Evolutionary conservation across 257 asterid species (phyloP), one percentile per base, ranked within the genome.

Genomic region (Lantana camara): DNA sequence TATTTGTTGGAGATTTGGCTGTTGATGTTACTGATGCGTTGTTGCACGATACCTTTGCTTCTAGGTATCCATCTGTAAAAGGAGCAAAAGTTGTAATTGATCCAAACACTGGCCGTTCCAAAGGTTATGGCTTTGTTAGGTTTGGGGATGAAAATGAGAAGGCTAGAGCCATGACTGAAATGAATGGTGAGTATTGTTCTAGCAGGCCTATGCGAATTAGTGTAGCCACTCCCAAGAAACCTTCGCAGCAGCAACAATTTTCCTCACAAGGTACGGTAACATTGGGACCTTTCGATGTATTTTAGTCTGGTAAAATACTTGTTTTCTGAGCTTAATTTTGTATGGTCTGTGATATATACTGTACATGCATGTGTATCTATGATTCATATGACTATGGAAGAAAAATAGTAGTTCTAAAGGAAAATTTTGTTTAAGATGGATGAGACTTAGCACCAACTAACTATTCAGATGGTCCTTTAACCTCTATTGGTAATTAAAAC

Each of bases 121-220:
- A 88, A 73, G 96, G 97, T 50, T 91, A 85, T 76, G 97, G 96
- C 42, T 91, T 91, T 84, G 97, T 91, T 42, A 86, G 91, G 80
- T 91, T 91, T 67, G 84, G 80, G 40, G 96, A 91, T 79, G 97
- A 88, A 76, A 85, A 62, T 70, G 96, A 88, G 73, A 84, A 80
- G 81, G 64, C 90, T 21, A 78, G 58, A 49, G 96, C 97, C 30
- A 81, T 91, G 84, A 76, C 86, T 46, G 97, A 91, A 71, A 91
- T 91, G 97, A 85, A 91, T 70, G 97, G 97, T 17, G 85, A 44
- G 63, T 73, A 71, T 57, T 91, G 97, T 73, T 91, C 95, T 16
- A 82, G 87, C 67, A 79, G 95, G 76, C 89, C 93, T 42, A 91
- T 91, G 97, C 75, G 95, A 24, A 64, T 88, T 63, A 86, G 95